phyloP scores from a whole-genome alignment of 2,329 filamentous ascomycete species.

The Xylariaceae sp. region DNA sequence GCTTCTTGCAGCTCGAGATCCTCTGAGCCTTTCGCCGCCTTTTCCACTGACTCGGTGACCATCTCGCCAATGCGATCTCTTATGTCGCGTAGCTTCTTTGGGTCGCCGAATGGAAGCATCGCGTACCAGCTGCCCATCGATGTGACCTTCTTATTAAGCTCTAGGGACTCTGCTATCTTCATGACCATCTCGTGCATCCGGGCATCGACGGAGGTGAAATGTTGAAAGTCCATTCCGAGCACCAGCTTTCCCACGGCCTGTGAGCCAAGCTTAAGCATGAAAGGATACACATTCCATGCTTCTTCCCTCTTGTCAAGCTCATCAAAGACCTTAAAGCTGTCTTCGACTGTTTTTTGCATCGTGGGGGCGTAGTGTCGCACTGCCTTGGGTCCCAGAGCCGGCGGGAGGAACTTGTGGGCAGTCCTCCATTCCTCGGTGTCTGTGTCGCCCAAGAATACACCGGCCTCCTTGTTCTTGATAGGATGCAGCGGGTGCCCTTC shows the following conservation, averaged over 20 bases:
- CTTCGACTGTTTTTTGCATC: conserved; percentile 62
- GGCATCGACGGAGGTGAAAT: conserved; percentile 52
- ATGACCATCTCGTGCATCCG: conserved; percentile 58
- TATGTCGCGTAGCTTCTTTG: conserved; percentile 48
- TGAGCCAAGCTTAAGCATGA: conserved; percentile 56
- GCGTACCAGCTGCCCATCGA: conserved; percentile 62
- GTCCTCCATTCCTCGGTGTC: conserved; percentile 55
- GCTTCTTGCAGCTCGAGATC: conserved; percentile 54
- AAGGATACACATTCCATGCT: conserved; percentile 56
- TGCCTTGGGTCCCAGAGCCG: conserved; percentile 63
- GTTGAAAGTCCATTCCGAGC: conserved; percentile 52
- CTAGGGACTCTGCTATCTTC: conserved; percentile 55
- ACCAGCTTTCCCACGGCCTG: conserved; percentile 53
- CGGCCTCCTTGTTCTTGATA: conserved; percentile 50
- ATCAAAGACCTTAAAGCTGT: conserved; percentile 56
- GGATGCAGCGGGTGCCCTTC: conserved; percentile 54
- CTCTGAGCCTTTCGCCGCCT: conserved; percentile 46
- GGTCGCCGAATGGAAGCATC: conserved; percentile 63
- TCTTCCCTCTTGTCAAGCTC: conserved; percentile 55
- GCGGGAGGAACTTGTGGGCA: conserved; percentile 67
- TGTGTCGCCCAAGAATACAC: conserved; percentile 57
- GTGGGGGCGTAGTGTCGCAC: conserved; percentile 65
- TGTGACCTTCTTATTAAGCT: conserved; percentile 64
- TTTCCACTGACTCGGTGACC: conserved; percentile 47
- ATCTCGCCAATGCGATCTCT: conserved; percentile 43